These are phyloP conservation scores for Phytopythium boreale DNA, from an alignment of 352 stramenopile species.

Conservation along the genomic window DNA sequence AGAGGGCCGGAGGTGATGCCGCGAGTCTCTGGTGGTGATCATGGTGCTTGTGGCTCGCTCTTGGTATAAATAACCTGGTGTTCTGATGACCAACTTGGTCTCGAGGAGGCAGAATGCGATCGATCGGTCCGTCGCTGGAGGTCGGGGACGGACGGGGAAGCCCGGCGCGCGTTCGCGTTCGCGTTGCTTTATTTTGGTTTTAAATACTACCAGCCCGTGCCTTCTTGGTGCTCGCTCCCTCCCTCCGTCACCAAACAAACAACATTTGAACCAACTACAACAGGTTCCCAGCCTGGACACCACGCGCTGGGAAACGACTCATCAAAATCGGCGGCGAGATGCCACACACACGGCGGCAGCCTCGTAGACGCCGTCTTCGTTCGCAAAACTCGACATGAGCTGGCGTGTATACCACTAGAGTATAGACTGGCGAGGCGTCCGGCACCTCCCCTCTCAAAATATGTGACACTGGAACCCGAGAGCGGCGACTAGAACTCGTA, in stretches of 20 bases:
- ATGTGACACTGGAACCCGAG: not conserved
- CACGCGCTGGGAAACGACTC: not conserved
- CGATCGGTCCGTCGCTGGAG: no score
- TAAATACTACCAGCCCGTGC: conserved; percentile 1
- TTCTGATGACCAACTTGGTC: no score
- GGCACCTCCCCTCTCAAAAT: not conserved
- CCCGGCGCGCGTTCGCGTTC: not conserved
- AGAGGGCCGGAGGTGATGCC: not conserved
- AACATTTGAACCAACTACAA: conserved; percentile 1
- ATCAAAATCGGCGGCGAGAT: not conserved
- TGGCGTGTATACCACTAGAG: conserved; percentile 1
- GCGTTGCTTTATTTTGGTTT: conserved; percentile 1
- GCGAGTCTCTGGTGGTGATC: not conserved
- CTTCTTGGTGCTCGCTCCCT: not conserved
- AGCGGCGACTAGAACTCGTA: conserved; percentile 59
- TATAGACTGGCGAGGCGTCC: not conserved
- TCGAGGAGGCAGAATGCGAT: no score
- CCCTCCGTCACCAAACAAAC: not conserved
- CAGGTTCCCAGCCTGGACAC: not conserved
- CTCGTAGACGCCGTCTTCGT: not conserved
- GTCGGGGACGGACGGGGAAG: not conserved
- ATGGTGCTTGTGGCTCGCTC: not conserved
- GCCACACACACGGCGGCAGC: not conserved
- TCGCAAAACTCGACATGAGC: not conserved
- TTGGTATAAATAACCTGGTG: not conserved